Percentiles rank a stretch among this genome's conserved stretches.
Conservation (phyloP, 495 filamentous ascomycete genomes). For the Sporormia fimetaria region DNA sequence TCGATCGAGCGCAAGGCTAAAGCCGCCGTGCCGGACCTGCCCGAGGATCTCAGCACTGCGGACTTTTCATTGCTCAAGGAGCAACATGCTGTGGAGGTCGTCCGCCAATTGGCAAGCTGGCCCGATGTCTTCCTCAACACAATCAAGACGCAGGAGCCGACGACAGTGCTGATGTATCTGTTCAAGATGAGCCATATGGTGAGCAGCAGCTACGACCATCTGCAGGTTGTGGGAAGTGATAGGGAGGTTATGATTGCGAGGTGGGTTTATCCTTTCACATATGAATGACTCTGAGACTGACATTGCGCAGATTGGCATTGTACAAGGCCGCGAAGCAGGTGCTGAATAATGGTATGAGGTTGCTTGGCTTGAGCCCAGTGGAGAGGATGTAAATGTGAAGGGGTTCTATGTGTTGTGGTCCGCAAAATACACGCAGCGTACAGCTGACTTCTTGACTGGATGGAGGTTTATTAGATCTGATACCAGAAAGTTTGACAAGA, state of each 20-base stretch:
- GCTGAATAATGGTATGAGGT: slow-evolving; percentile 35
- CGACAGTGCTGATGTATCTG: slow-evolving; percentile 41
- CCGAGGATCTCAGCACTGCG: slow-evolving; percentile 46
- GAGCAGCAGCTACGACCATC: slow-evolving; percentile 31
- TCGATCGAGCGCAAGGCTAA: slow-evolving; percentile 38
- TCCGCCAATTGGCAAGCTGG: slow-evolving; percentile 49
- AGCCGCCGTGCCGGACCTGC: slow-evolving; percentile 21
- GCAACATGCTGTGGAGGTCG: slow-evolving; percentile 45
- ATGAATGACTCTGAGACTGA: too few relatives aligned
- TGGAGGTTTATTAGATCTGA: too few relatives aligned
- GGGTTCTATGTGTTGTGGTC: too few relatives aligned
- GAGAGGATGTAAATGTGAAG: too few relatives aligned
- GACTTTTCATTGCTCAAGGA: slow-evolving; percentile 49
- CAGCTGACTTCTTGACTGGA: too few relatives aligned
- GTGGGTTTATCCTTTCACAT: too few relatives aligned
- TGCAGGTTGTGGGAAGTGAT: slow-evolving; percentile 30
- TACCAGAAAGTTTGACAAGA: too few relatives aligned
- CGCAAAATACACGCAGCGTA: too few relatives aligned
- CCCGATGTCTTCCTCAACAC: slow-evolving; percentile 53
- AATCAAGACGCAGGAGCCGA: slow-evolving; percentile 51
- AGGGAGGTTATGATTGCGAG: slow-evolving; percentile 28
- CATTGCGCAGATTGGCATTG: too few relatives aligned
- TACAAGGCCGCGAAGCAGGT: slow-evolving; percentile 31
- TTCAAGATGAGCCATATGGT: slow-evolving; percentile 36
- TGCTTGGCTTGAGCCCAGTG: slow-evolving; percentile 36